Conservation (phyloP, 805 yeast species). For the Hyphopichia homilentoma region DNA sequence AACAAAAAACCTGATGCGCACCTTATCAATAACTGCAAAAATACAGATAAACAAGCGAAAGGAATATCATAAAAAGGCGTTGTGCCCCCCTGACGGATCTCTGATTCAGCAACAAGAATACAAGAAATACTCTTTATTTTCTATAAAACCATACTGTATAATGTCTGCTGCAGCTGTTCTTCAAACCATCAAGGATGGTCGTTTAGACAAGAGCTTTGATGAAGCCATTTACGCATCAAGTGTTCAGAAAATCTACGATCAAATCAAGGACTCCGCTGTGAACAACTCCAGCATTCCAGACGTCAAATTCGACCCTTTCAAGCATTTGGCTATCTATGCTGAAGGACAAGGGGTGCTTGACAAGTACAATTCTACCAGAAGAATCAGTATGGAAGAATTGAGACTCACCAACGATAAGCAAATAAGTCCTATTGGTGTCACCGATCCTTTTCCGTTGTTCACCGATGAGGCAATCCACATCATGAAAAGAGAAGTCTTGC, state of each 20-base stretch:
- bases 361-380: slow-evolving; percentile 21
- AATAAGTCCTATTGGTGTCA: slow-evolving; percentile 53
- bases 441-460: slow-evolving; percentile 59
- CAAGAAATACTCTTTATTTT: too few relatives aligned
- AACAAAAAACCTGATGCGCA: too few relatives aligned
- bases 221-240: slow-evolving; percentile 28
- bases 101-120: too few relatives aligned
- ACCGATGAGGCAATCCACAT: slow-evolving; percentile 57
- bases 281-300: too few relatives aligned
- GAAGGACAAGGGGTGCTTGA: slow-evolving; percentile 12
- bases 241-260: slow-evolving; percentile 26
- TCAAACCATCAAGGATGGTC: slow-evolving; percentile 32
- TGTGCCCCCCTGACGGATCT: too few relatives aligned
- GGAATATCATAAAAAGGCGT: too few relatives aligned
- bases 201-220: slow-evolving; percentile 30
- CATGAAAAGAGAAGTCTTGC: slow-evolving; percentile 54
- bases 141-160: too few relatives aligned
- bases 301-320: slow-evolving; percentile 27
- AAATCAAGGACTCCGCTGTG: slow-evolving; percentile 3
- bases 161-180: slow-evolving; percentile 30
- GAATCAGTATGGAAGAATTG: slow-evolving; percentile 45
- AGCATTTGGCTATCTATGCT: slow-evolving; percentile 28
- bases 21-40: too few relatives aligned
- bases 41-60: too few relatives aligned
- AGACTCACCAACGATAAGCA: slow-evolving; percentile 44